Conservation (phyloP, 164 flowering plant species). For the Aristolochia fimbriata region DNA sequence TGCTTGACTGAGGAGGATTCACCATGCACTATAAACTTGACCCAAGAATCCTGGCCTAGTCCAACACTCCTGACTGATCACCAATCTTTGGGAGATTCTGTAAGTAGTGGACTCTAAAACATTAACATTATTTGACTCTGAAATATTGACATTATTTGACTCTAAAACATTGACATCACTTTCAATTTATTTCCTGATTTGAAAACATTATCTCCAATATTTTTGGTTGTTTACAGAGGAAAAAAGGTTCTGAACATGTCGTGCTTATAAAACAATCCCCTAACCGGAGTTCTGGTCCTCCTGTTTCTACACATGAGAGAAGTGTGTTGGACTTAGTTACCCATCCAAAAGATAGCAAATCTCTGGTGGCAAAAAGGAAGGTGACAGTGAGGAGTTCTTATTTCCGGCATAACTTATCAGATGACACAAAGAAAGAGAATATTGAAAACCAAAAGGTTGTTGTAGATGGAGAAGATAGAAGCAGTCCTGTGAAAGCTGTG, state of each 20-base stretch:
- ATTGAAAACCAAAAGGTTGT: constrained; percentile 15
- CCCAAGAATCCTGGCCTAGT: constrained; percentile 9
- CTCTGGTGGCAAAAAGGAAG: constrained; percentile 19
- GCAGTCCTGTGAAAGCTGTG: too few relatives aligned
- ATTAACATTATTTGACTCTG: not conserved
- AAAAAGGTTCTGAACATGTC: too few relatives aligned
- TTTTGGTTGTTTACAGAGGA: too few relatives aligned
- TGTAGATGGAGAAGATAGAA: constrained; percentile 3
- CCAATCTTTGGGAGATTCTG: constrained; percentile 16
- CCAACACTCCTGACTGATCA: constrained; percentile 9
- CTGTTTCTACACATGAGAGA: constrained; percentile 25
- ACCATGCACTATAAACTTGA: constrained; percentile 14
- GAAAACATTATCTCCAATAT: too few relatives aligned
- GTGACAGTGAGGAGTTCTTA: constrained; percentile 43
- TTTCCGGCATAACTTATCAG: constrained; percentile 34
- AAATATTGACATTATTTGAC: not conserved
- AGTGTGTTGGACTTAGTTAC: constrained; percentile 9
- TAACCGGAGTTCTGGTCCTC: constrained; percentile 21
- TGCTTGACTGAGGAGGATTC: constrained; percentile 15
- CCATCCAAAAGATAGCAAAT: constrained; percentile 21
- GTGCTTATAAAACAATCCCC: too few relatives aligned
- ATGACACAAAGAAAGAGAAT: constrained; percentile 16
- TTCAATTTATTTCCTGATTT: not conserved
- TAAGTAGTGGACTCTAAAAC: constrained; percentile 13
- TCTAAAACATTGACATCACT: not conserved